Evolutionary conservation across 176 grass and related monocot genomes (phyloP).

Genomic region (Aechmea fasciata): DNA sequence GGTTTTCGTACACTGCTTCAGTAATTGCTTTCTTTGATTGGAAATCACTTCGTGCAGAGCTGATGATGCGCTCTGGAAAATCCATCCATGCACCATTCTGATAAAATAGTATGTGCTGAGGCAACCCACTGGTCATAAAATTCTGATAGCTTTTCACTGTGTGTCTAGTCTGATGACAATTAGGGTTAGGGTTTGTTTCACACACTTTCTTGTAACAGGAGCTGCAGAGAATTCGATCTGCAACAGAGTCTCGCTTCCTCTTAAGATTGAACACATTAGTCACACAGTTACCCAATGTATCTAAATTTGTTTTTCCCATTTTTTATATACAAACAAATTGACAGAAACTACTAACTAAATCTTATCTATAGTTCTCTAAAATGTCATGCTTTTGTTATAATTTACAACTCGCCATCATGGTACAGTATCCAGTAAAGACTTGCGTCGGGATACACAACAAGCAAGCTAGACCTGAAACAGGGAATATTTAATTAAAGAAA

Average conservation of each 20-base stretch:
- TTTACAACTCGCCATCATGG: slow-evolving; percentile 4
- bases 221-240: background rate
- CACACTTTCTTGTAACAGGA: background rate
- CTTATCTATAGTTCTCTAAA: background rate
- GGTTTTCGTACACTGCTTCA: slow-evolving; percentile 37
- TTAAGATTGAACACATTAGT: background rate
- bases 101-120: slow-evolving; percentile 52
- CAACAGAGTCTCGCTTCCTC: slow-evolving; percentile 8
- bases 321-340: background rate
- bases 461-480: background rate
- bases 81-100: slow-evolving; percentile 69
- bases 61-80: slow-evolving; percentile 59
- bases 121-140: slow-evolving; percentile 54
- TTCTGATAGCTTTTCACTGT: slow-evolving; percentile 58
- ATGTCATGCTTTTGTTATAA: background rate
- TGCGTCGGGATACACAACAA: background rate
- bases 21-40: slow-evolving; percentile 59
- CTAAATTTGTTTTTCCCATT: background rate
- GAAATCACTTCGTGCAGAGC: slow-evolving; percentile 51
- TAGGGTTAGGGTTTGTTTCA: background rate
- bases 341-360: background rate
- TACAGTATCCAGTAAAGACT: background rate
- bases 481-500: background rate
- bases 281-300: background rate
- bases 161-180: slow-evolving; percentile 12